A percentile compares a stretch with the other conserved stretches of the same genome.
These are phyloP conservation scores for Basidioascus undulatus DNA, from an alignment of 768 basidiomycete species.

Conservation along the genomic window DNA sequence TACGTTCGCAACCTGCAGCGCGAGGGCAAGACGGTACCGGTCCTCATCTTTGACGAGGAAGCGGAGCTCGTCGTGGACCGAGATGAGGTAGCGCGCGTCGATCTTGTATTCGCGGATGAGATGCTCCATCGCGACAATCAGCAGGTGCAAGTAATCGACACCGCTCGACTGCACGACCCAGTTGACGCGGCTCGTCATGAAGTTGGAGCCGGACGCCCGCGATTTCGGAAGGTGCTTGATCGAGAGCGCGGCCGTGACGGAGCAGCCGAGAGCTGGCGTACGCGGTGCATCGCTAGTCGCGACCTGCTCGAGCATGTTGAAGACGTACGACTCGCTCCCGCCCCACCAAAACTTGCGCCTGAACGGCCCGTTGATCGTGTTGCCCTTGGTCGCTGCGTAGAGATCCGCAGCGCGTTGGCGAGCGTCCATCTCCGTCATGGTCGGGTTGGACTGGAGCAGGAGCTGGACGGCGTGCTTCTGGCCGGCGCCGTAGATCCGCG, in stretches of 20 bases:
- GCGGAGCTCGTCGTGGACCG: constrained; percentile 89
- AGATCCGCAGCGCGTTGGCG: constrained; percentile 56
- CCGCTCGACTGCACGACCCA: constrained; percentile 99
- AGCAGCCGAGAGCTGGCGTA: constrained; percentile 83
- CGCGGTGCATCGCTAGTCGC: constrained; percentile 63
- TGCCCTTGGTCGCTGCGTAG: constrained; percentile 82
- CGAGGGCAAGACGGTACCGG: constrained; percentile 68
- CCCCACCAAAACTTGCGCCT: constrained; percentile 83
- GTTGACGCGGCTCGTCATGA: constrained; percentile 89
- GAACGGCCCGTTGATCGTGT: constrained; percentile 49
- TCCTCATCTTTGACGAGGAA: constrained; percentile 79
- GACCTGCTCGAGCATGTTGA: constrained; percentile 93
- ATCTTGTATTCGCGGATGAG: constrained; percentile 57
- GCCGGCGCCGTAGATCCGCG: constrained; percentile 94
- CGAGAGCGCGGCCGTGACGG: constrained; percentile 76
- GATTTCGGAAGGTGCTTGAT: constrained; percentile 49
- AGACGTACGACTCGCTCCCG: constrained; percentile 82
- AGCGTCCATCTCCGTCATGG: constrained; percentile 53
- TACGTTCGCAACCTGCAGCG: constrained; percentile 78
- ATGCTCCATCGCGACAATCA: constrained; percentile 85
- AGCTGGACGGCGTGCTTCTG: constrained; percentile 79
- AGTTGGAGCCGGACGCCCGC: constrained; percentile 41
- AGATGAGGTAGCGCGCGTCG: constrained; percentile 75
- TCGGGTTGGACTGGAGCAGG: constrained; percentile 58
- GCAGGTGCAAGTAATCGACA: constrained; percentile 88